These are phyloP conservation scores for Euphorbia lathyris DNA, from an alignment of 345 rosid genomes.

Conservation along the genomic window DNA sequence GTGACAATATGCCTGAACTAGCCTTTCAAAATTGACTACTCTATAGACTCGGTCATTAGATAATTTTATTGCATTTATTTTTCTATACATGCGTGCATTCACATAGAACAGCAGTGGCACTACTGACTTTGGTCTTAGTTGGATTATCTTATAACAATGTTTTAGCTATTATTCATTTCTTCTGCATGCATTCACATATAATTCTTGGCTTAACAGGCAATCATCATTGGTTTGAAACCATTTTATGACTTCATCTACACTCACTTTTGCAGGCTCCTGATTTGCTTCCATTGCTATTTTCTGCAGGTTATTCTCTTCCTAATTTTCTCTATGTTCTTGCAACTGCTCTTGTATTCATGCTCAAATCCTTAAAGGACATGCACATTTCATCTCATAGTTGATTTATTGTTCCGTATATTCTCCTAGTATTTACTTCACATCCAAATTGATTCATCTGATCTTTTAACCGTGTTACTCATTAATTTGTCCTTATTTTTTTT, in stretches of 20 bases:
- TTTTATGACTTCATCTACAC: neutral
- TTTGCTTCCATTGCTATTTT: slow-evolving; percentile 64
- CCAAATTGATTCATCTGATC: neutral
- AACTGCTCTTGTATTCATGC: neutral
- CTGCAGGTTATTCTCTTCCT: slow-evolving; percentile 49
- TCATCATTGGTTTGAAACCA: neutral
- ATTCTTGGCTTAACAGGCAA: neutral
- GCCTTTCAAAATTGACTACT: neutral
- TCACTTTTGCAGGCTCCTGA: slow-evolving; percentile 76
- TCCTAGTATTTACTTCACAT: neutral
- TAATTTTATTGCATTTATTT: neutral
- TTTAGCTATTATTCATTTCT: neutral
- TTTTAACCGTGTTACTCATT: neutral
- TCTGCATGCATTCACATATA: neutral
- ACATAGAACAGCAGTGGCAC: neutral
- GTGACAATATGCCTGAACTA: neutral
- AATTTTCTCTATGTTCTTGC: neutral
- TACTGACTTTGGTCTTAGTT: neutral
- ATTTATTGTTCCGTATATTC: neutral
- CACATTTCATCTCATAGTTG: neutral
- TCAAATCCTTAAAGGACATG: neutral
- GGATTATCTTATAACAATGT: neutral
- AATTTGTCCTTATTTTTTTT: neutral
- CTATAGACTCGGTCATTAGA: neutral
- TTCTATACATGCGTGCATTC: neutral